Base-by-base conservation (phyloP, 176 grass and related monocot species). In the Avena atlantica region DNA sequence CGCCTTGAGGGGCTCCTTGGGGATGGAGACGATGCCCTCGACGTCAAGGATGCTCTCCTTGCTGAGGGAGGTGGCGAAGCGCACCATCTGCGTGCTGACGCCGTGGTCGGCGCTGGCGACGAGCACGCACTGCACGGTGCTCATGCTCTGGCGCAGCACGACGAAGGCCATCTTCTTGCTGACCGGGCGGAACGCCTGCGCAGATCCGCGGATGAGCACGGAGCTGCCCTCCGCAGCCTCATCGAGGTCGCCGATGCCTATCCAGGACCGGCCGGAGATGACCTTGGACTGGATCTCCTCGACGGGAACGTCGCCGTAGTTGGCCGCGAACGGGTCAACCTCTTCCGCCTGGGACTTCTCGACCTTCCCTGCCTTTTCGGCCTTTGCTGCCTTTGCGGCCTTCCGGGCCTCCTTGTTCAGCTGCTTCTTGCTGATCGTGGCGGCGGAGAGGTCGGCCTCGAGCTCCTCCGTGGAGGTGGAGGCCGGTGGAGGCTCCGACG, bases 161-260 rank as follows among this genome's bases (percentile, higher is more conserved):
- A 96, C 49, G 86, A 98, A 98, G 3, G 92, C 96, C 96, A 96
- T 98, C 88, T 98, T 98, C 92, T 94, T 98, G 89, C 94, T 90
- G 37, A 95, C 93, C 0, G 92, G 93, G 23, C 93, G 87, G 77
- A 96, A 88, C 0, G 76, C 78, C 47, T 96, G 93, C 61, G 90
- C 89, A 4, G 50, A 72, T 5, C 93, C 96, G 7, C 96, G 90
- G 79, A 96, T 87, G n/a, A 98, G 86, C 25, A 98, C 93, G 4
- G 62, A 60, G 59, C 85, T 78, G 13, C 83, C 90, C 6, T 83
- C 88, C 10, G 85, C 80, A 48, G 78, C 79, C 13, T 40, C 70
- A 49, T 70, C 83, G 64, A 96, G 86, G 56, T 80, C 76, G 66
- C 83, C 83, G 81, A 96, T 53, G 40, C 68, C 74, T 78, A 83